These are phyloP conservation scores for Solioccasus polychromus DNA, from an alignment of 768 basidiomycete genomes.

Conservation along the genomic window DNA sequence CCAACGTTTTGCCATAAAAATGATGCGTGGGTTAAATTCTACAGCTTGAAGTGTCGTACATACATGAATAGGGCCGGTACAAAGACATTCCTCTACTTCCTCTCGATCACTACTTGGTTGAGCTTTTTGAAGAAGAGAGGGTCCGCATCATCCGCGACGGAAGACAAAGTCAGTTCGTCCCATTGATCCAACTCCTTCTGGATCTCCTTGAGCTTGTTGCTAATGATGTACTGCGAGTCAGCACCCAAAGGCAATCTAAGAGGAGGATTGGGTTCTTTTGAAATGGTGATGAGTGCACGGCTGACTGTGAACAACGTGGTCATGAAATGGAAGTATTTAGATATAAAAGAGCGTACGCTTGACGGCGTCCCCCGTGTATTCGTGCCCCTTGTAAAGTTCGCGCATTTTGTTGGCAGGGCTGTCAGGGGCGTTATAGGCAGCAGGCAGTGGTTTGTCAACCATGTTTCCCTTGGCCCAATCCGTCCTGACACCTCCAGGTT, in stretches of 20 bases:
- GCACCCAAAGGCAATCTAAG: conserved; percentile 19
- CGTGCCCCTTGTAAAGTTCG: neutral
- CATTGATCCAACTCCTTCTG: conserved; percentile 14
- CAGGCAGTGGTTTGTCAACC: conserved; percentile 13
- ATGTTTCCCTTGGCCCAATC: conserved; percentile 21
- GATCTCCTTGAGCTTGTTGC: conserved; percentile 16
- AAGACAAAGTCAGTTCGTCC: conserved; percentile 11
- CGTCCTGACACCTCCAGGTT: conserved; percentile 21
- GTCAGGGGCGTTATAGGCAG: conserved; percentile 14
- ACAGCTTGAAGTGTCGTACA: neutral
- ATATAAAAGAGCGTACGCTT: conserved; percentile 8
- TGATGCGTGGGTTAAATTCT: no score
- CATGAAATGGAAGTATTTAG: neutral
- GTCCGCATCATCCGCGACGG: conserved; percentile 22
- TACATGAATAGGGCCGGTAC: neutral
- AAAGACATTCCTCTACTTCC: neutral
- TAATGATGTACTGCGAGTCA: conserved; percentile 17
- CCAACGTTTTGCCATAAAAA: no score
- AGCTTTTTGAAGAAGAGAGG: conserved; percentile 13
- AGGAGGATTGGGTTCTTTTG: conserved; percentile 18
- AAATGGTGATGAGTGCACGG: conserved; percentile 15
- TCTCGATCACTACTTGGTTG: neutral
- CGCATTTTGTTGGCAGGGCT: conserved; percentile 15
- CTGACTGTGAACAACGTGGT: conserved; percentile 8
- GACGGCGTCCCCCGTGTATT: neutral